A percentile compares a stretch with the other conserved stretches of the same genome.
phyloP scores from a whole-genome alignment of 2,329 filamentous ascomycete species.

The Aspergillus neotritici region DNA sequence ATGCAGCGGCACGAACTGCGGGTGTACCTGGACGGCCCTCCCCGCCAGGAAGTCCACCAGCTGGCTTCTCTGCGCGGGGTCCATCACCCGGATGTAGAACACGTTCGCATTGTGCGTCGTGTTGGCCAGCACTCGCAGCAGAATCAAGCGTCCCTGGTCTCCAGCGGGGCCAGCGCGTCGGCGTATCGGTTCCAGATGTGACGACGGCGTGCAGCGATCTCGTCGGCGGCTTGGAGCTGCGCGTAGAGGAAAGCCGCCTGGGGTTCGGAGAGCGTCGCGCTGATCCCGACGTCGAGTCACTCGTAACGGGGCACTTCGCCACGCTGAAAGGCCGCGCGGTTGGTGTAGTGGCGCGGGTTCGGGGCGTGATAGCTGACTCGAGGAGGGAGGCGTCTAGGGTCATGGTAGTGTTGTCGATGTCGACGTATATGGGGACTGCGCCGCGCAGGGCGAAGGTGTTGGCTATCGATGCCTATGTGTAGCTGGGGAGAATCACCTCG shows the following conservation, averaged over 20 bases:
- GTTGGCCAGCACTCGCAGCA: not conserved
- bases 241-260: constrained; percentile 12
- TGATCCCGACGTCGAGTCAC: constrained; percentile 10
- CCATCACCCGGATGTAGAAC: constrained; percentile 2
- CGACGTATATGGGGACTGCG: constrained; percentile 9
- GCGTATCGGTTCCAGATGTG: constrained; percentile 7
- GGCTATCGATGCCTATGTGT: constrained; percentile 12
- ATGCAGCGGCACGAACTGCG: constrained; percentile 6
- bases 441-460: constrained; percentile 14
- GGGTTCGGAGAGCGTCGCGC: constrained; percentile 6
- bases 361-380: constrained; percentile 6
- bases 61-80: not conserved
- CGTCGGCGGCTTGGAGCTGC: constrained; percentile 7
- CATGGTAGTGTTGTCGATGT: constrained; percentile 12
- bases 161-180: constrained; percentile 1
- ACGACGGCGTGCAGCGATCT: constrained; percentile 3
- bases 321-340: constrained; percentile 5
- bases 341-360: constrained; percentile 10
- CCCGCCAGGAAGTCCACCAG: constrained; percentile 1
- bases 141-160: not conserved
- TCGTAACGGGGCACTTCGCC: constrained; percentile 9
- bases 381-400: constrained; percentile 6
- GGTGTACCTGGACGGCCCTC: not conserved
- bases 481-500: constrained; percentile 14
- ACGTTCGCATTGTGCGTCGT: constrained; percentile 5